Evolutionary conservation across 1,284 basidiomycete genomes (phyloP), one percentile per base, ranked within the genome.

Genomic region (Volvariella volvacea): DNA sequence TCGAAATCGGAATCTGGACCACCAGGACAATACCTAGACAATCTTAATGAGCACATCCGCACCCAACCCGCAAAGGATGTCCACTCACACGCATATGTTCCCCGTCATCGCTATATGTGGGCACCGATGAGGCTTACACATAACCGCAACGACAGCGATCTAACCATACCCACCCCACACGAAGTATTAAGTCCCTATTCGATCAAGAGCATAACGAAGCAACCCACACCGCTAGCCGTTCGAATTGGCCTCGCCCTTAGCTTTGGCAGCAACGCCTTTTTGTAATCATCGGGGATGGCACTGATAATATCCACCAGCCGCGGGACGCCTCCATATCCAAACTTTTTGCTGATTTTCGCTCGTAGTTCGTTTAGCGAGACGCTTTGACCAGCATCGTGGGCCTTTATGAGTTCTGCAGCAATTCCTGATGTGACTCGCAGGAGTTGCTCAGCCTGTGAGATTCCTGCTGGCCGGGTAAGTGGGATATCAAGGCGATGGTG

Each of bases 51-150:
- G 22, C 20, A 30, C 9, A 31, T 36, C 34, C 8, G 7, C 14
- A 20, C 15, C 34, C 38, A 45, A 38, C 22, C 44, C 2, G 48
- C 10, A 38, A 2, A 36, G 12, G 33, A 20, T 19, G 12, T 17
- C 6, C 6, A 67, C 83, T 53, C 58, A 92, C 83, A 99, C 95
- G 67, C 96, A 99, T 43, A 99, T 98, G 60, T 99, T 98, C n/a
- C 96, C 96, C 0, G 96, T 99, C 88, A 99, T 95, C 4, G 96
- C 96, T 48, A 99, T 99, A 67, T 99, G 96, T 3, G 96, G 96
- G 71, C 96, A 99, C 42, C 96, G 80, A 73, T 99, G 96, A 2
- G 96, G 96, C 63, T 99, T 99, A 74, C 94, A 97, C 96, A 99
- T 99, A 31, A 99, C 95, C 3, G 96, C 96, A 3, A 99, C 96